These are phyloP conservation scores for Fusarium brachygibbosum DNA, from an alignment of 2,329 filamentous ascomycete species.

Conservation along the genomic window DNA sequence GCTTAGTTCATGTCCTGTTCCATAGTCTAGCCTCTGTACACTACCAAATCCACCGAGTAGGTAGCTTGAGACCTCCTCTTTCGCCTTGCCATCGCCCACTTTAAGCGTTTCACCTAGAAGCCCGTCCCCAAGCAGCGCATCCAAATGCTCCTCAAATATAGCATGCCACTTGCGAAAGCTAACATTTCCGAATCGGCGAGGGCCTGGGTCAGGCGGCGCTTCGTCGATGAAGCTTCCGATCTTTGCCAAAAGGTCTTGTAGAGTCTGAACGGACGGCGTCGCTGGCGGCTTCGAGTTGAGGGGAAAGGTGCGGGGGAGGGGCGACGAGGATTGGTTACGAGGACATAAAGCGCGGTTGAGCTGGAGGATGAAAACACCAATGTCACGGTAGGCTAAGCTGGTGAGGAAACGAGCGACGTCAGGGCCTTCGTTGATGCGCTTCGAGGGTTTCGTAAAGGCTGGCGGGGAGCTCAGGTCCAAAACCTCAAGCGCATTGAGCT, in stretches of 20 bases:
- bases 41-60: constrained; percentile 90
- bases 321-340: constrained; percentile 59
- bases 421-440: constrained; percentile 85
- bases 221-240: constrained; percentile 78
- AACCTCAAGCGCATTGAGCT: constrained; percentile 56
- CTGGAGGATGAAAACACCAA: constrained; percentile 89
- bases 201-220: constrained; percentile 86
- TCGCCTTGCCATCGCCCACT: constrained; percentile 60
- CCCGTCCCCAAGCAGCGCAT: constrained; percentile 52
- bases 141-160: constrained; percentile 72
- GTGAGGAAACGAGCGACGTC: constrained; percentile 86
- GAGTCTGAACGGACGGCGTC: constrained; percentile 68
- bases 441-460: constrained; percentile 76
- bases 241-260: constrained; percentile 75
- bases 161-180: constrained; percentile 89
- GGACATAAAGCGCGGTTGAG: constrained; percentile 91
- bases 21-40: constrained; percentile 90
- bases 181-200: constrained; percentile 90
- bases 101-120: constrained; percentile 50
- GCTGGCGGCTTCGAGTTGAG: constrained; percentile 58
- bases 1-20: constrained; percentile 94
- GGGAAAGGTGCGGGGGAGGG: constrained; percentile 57
- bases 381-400: constrained; percentile 86
- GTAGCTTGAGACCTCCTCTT: constrained; percentile 81
- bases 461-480: constrained; percentile 63